Percentiles rank a stretch among this genome's conserved stretches.
Conservation (phyloP, 1,284 basidiomycete species). For the Chondrostereum purpureum region DNA sequence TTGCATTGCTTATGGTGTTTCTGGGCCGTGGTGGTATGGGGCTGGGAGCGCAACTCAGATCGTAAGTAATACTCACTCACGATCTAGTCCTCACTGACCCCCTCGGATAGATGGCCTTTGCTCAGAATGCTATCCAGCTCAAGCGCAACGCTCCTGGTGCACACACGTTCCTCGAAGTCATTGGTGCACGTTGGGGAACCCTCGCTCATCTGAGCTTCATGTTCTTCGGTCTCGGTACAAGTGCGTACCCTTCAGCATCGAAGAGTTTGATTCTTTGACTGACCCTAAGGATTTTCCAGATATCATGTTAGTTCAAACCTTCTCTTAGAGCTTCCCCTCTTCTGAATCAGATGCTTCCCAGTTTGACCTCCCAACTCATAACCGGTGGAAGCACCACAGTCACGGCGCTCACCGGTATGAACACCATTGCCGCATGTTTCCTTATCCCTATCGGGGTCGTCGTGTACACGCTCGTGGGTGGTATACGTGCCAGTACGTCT, state of each 20-base stretch:
- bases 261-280: background rate
- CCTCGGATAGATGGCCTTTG: constrained; percentile 10
- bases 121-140: constrained; percentile 30
- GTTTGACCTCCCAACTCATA: constrained; percentile 53
- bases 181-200: constrained; percentile 50
- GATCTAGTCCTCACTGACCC: background rate
- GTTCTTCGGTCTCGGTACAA: constrained; percentile 46
- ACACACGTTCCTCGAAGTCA: constrained; percentile 61
- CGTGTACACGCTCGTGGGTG: constrained; percentile 50
- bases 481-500: constrained; percentile 37
- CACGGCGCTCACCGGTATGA: constrained; percentile 47
- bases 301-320: background rate
- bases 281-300: background rate
- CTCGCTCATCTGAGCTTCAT: constrained; percentile 56
- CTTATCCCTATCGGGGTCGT: constrained; percentile 52
- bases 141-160: constrained; percentile 58
- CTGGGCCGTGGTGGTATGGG: constrained; percentile 42
- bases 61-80: constrained; percentile 16
- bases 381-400: constrained; percentile 60
- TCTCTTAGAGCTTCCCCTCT: background rate
- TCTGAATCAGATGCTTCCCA: constrained; percentile 22
- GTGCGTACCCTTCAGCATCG: constrained; percentile 12
- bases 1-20: constrained; percentile 29
- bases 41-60: constrained; percentile 47
- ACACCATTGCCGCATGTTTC: constrained; percentile 56